These are phyloP conservation scores for Lipomyces mesembrius DNA, from an alignment of 805 yeast genomes.

Conservation along the genomic window DNA sequence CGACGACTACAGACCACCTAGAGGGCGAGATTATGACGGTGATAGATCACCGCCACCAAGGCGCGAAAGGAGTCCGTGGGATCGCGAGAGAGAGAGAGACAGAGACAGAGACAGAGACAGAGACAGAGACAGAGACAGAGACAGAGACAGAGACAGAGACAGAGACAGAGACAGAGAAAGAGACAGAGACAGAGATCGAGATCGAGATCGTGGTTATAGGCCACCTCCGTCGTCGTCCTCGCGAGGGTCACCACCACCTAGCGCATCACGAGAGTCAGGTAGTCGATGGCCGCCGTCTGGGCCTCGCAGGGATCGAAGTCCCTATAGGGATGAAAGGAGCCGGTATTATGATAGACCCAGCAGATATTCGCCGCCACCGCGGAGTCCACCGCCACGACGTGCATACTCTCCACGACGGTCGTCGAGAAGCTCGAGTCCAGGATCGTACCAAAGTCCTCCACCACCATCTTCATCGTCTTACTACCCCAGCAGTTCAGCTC, in stretches of 20 bases:
- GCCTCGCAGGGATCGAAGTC: slow-evolving; percentile 12
- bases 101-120: slow-evolving; percentile 21
- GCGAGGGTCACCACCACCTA: slow-evolving; percentile 10
- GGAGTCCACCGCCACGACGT: slow-evolving; percentile 3
- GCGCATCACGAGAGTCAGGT: not conserved
- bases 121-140: slow-evolving; percentile 16
- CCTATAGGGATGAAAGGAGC: slow-evolving; percentile 1
- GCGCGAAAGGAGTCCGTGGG: slow-evolving; percentile 27
- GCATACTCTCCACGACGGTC: slow-evolving; percentile 19
- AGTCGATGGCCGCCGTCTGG: not conserved
- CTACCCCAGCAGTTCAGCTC: slow-evolving; percentile 4
- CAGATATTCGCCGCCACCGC: slow-evolving; percentile 20
- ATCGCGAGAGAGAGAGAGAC: slow-evolving; percentile 21
- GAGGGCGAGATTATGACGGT: slow-evolving; percentile 12
- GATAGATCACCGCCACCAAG: slow-evolving; percentile 19
- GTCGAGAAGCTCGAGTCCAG: slow-evolving; percentile 26
- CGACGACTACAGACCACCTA: slow-evolving; percentile 5
- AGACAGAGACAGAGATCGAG: slow-evolving; percentile 19
- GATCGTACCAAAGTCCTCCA: slow-evolving; percentile 17
- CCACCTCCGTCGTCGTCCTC: slow-evolving; percentile 14
- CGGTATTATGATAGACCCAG: slow-evolving; percentile 15
- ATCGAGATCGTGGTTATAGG: slow-evolving; percentile 10
- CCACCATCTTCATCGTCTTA: slow-evolving; percentile 12
- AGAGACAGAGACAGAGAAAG: slow-evolving; percentile 23
- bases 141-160: slow-evolving; percentile 14